A percentile compares a stretch with the other conserved stretches of the same genome.
Conservation (phyloP, 2,329 filamentous ascomycete species). For the Hypoxylon sp. region DNA sequence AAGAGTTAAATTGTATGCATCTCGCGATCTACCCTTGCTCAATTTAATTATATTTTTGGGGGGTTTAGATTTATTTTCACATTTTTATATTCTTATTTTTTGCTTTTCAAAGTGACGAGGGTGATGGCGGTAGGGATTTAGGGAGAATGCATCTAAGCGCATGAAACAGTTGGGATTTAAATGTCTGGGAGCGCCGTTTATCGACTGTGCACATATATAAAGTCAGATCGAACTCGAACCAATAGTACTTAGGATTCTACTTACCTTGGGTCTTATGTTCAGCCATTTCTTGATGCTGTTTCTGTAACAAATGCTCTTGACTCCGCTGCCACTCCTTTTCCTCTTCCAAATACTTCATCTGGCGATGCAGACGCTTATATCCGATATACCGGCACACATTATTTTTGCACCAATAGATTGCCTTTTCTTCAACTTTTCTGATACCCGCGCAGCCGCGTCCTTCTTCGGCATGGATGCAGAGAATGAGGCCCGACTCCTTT, state of each 20-base stretch:
- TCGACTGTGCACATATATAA: neutral
- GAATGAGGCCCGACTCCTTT: constrained; percentile 5
- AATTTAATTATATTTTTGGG: too few relatives aligned
- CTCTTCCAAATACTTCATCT: constrained; percentile 35
- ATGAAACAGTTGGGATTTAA: neutral
- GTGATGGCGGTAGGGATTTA: neutral
- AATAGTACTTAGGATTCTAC: neutral
- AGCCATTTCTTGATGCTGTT: neutral
- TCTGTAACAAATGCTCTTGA: neutral
- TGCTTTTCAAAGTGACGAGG: neutral
- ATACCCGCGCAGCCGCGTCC: neutral
- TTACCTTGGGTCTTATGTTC: too few relatives aligned
- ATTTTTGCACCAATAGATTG: constrained; percentile 33
- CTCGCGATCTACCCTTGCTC: neutral
- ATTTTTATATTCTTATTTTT: neutral
- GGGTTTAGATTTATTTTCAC: too few relatives aligned
- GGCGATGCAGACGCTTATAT: constrained; percentile 25
- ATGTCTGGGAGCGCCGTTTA: neutral
- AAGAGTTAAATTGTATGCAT: neutral
- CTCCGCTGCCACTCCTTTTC: constrained; percentile 22
- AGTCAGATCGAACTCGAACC: neutral
- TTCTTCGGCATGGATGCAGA: constrained; percentile 11
- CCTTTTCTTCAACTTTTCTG: constrained; percentile 9
- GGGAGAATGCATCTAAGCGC: neutral
- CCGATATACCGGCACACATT: constrained; percentile 29